Conservation (phyloP, 305 asterid species). For the Solanum aculeatissimum region DNA sequence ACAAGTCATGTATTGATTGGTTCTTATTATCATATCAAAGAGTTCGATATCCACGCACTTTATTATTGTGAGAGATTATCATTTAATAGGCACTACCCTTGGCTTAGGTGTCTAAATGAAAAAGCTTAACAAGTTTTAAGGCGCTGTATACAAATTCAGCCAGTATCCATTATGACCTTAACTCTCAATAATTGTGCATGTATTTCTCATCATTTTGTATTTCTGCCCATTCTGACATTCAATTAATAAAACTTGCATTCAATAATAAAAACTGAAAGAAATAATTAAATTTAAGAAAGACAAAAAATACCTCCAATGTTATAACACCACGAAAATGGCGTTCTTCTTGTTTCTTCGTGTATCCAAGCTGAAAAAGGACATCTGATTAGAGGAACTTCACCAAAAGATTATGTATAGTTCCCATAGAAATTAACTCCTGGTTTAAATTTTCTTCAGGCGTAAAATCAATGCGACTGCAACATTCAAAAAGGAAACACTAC, state of each 20-base stretch:
- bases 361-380: constrained; percentile 69
- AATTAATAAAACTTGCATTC: not conserved
- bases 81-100: not conserved
- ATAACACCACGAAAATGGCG: constrained; percentile 87
- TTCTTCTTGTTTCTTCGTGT: constrained; percentile 96
- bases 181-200: not conserved
- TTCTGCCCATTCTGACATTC: not conserved
- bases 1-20: not conserved
- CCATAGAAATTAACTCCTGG: not conserved
- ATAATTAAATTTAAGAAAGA: not conserved
- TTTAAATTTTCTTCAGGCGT: not conserved
- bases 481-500: not conserved
- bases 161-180: not conserved
- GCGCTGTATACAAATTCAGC: not conserved
- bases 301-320: constrained; percentile 60
- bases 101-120: not conserved
- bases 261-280: not conserved
- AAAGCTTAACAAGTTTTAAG: not conserved
- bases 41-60: not conserved
- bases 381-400: not conserved
- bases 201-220: not conserved
- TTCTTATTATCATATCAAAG: not conserved
- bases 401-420: not conserved
- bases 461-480: not conserved
- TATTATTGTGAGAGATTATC: not conserved